phyloP scores from a whole-genome alignment of 1,139 yeast species.

The Magnusiomyces sp. region DNA sequence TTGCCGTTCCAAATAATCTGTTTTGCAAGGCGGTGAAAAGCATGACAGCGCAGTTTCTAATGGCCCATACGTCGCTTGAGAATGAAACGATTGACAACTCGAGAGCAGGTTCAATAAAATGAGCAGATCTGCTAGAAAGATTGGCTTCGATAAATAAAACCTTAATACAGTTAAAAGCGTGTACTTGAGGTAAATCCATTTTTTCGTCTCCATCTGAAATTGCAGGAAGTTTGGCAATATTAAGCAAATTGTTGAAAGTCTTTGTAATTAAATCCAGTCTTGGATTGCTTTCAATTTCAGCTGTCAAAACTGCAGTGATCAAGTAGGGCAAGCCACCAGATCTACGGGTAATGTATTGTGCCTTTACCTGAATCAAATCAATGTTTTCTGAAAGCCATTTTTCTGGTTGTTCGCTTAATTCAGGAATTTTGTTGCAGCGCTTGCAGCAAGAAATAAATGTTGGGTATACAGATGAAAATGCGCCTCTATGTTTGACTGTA shows the following conservation, averaged over 20 bases:
- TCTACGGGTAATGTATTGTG: constrained; percentile 71
- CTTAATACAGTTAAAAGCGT: constrained; percentile 79
- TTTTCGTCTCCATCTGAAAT: constrained; percentile 41
- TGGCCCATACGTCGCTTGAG: constrained; percentile 66
- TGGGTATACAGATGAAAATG: constrained; percentile 80
- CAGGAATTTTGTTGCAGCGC: constrained; percentile 36
- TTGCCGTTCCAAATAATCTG: constrained; percentile 62
- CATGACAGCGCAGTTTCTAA: constrained; percentile 91
- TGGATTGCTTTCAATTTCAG: constrained; percentile 31
- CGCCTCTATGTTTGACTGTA: constrained; percentile 79
- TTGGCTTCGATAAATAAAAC: constrained; percentile 65
- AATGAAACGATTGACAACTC: constrained; percentile 55
- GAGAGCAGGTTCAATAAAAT: constrained; percentile 50
- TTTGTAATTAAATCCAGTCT: constrained; percentile 33
- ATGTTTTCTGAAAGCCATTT: constrained; percentile 53
- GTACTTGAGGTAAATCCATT: constrained; percentile 81
- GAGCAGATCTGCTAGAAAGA: constrained; percentile 45
- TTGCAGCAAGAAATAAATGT: constrained; percentile 58
- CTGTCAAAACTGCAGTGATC: constrained; percentile 61
- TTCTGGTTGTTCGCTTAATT: constrained; percentile 36
- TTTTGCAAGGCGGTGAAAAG: constrained; percentile 75
- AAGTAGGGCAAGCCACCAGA: constrained; percentile 88
- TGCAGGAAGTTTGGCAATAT: constrained; percentile 44
- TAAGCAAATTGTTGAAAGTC: constrained; percentile 46
- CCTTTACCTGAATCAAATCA: constrained; percentile 43